phyloP scores from a whole-genome alignment of 169 alveolate genomes.

The Theileria orientalis region DNA sequence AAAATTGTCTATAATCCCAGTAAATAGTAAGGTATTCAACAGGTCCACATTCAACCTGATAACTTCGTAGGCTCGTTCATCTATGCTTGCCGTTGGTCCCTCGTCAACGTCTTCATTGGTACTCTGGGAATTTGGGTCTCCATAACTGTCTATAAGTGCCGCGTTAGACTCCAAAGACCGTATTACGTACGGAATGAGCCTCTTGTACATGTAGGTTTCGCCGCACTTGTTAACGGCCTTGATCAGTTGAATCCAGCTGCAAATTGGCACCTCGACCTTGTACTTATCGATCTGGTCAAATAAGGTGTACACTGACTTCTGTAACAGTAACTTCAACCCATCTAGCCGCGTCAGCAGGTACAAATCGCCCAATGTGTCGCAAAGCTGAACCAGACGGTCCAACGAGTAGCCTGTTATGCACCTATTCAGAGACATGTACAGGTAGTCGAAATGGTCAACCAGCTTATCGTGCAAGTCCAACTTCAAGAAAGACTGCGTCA shows the following conservation, averaged over 20 bases:
- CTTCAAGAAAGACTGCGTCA: neutral
- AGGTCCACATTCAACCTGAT: neutral
- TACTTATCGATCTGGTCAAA: conserved; percentile 2
- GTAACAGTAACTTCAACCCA: neutral
- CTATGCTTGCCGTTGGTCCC: neutral
- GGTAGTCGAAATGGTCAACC: neutral
- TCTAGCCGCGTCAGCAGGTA: neutral
- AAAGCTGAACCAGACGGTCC: neutral
- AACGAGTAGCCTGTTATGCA: neutral
- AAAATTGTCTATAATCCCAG: neutral
- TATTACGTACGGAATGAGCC: neutral
- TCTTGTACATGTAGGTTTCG: neutral
- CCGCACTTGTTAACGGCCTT: neutral
- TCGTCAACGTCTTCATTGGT: neutral
- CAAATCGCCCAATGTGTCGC: neutral
- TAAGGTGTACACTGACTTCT: neutral
- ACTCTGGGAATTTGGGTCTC: no score
- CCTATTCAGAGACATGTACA: neutral
- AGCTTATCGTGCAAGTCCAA: neutral
- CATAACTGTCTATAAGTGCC: neutral
- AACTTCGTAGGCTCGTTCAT: neutral
- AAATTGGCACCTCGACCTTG: neutral
- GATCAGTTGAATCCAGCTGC: neutral
- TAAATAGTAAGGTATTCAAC: neutral
- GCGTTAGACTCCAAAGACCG: neutral